These are phyloP conservation scores for Mortierella claussenii DNA, from an alignment of 192 early-diverging fungal genomes.

Conservation along the genomic window DNA sequence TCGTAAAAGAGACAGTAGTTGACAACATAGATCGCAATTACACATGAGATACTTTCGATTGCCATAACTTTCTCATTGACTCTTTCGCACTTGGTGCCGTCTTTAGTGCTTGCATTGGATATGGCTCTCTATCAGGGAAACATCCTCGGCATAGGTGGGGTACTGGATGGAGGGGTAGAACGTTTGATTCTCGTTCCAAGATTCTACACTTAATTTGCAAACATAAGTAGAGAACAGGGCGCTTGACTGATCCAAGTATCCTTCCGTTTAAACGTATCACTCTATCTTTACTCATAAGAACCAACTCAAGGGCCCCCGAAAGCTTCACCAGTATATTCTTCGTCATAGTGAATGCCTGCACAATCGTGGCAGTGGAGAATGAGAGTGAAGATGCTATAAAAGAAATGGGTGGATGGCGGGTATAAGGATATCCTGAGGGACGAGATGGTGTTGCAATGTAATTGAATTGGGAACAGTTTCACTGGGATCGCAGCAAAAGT, in stretches of 20 bases:
- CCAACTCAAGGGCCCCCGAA: constrained; percentile 14
- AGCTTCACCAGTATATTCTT: constrained; percentile 7
- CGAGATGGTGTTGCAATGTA: not conserved
- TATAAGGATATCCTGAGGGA: not conserved
- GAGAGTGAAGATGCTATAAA: not conserved
- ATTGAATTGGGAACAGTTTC: not conserved
- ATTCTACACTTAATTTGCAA: constrained; percentile 4
- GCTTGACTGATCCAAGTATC: not conserved
- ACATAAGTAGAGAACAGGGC: not conserved
- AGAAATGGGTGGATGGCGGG: not conserved
- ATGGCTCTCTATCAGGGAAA: not conserved
- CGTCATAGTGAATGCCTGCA: constrained; percentile 4
- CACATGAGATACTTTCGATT: not conserved
- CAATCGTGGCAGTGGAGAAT: not conserved
- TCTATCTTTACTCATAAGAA: constrained; percentile 16
- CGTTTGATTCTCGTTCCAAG: constrained; percentile 14
- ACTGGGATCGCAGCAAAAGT: not conserved
- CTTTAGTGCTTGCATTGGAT: constrained; percentile 19
- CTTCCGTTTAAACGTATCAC: not conserved
- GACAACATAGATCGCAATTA: not conserved
- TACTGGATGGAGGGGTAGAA: constrained; percentile 31
- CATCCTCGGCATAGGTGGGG: constrained; percentile 11
- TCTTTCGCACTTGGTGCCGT: not conserved
- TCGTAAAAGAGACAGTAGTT: no score
- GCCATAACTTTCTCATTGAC: not conserved